Evolutionary conservation across 108 stramenopile genomes (phyloP), one percentile per base, ranked within the genome.

Genomic region (Skeletonema costatum): DNA sequence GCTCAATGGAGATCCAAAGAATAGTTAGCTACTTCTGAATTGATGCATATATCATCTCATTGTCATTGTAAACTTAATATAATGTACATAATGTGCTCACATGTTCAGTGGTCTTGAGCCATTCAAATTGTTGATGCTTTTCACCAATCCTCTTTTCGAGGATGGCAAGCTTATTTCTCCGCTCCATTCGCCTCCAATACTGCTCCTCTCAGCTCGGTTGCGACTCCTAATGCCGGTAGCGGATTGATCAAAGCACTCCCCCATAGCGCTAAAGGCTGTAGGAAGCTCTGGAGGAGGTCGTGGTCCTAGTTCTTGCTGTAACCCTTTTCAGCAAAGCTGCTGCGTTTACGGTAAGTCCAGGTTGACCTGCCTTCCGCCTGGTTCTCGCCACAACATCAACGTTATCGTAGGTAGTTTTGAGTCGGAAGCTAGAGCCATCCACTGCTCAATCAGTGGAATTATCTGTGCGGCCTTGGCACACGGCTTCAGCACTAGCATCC

Each of bases 211-310:
- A 92, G 73, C 68, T 89, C 88, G 17, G 83, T 60, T 25, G 87
- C 71, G 1, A 85, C 89, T 8, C 88, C 88, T 46, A 92, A 59
- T 5, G 84, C 33, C 25, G 91, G 91, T 19, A 92, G 41, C 2
- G 88, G 88, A 79, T 92, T 92, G 46, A 92, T 83, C 4, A 89
- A 75, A 13, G 88, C 88, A 3, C 87, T 88, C 3, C 63, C 84
- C 87, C 87, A 92, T 30, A 89, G 51, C 11, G 75, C 77, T 48
- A 89, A 86, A 16, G 73, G 73, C 80, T 25, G 73, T 85, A 7
- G 85, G 73, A 31, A 71, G 25, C 10, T 46, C 39, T 59, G 51
- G 71, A 29, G 72, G 68, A 36, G 56, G 87, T 73, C 74, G 59
- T 25, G 83, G 75, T 59, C 85, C 86, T 13, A 90, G 68, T 29